These are phyloP conservation scores for Primulina tabacum DNA, from an alignment of 257 asterid genomes.

Conservation along the genomic window DNA sequence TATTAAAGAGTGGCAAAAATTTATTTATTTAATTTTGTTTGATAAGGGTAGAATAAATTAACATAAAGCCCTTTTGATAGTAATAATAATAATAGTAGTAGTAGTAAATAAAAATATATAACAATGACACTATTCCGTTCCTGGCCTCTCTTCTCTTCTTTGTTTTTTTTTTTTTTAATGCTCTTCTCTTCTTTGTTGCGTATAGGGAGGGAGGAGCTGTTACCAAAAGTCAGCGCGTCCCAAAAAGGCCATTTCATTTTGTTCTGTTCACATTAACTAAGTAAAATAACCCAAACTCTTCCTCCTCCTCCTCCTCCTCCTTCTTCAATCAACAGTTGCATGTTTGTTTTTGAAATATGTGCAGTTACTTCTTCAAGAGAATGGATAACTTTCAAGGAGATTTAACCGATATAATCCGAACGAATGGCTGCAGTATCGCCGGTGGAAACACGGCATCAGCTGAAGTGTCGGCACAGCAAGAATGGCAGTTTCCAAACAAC, in stretches of 20 bases:
- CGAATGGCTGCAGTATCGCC: constrained; percentile 28
- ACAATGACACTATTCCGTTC: constrained; percentile 6
- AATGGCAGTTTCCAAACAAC: constrained; percentile 50
- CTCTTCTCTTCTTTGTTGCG: constrained; percentile 40
- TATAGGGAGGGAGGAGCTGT: constrained; percentile 35
- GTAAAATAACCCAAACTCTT: too few relatives aligned
- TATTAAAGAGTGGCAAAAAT: too few relatives aligned
- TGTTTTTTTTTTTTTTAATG: too few relatives aligned
- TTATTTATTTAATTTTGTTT: too few relatives aligned
- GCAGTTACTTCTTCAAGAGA: constrained; percentile 39
- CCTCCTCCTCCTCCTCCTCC: too few relatives aligned
- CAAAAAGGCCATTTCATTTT: constrained; percentile 26
- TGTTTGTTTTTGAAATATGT: constrained; percentile 32
- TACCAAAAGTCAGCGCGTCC: constrained; percentile 68
- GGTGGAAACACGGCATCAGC: not conserved
- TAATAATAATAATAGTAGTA: too few relatives aligned
- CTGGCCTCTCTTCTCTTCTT: constrained; percentile 22
- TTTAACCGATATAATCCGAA: constrained; percentile 69
- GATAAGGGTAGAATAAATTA: not conserved
- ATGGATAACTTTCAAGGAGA: constrained; percentile 79
- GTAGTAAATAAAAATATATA: constrained; percentile 6
- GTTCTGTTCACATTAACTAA: not conserved
- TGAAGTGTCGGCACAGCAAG: constrained; percentile 9
- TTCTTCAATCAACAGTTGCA: constrained; percentile 20
- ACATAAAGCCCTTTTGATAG: too few relatives aligned